Conservation (phyloP, 495 filamentous ascomycete genomes). For the Hypoxylon crocopeplum region DNA sequence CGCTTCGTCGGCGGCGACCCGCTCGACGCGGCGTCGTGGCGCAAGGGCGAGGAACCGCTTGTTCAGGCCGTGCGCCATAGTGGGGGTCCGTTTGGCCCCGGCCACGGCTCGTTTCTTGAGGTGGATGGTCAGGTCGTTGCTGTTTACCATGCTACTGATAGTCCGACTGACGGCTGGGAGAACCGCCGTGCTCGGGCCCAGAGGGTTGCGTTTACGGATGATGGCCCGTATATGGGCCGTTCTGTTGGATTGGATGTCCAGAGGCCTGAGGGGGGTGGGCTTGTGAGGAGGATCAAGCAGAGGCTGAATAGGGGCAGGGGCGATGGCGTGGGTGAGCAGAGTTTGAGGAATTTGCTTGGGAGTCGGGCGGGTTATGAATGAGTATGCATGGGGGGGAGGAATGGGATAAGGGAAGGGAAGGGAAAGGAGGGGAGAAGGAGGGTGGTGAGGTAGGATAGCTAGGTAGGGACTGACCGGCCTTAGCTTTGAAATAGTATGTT, state of each 20-base stretch:
- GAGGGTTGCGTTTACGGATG: too few relatives aligned
- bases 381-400: background rate
- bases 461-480: too few relatives aligned
- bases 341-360: constrained; percentile 29
- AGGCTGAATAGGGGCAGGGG: constrained; percentile 7
- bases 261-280: constrained; percentile 7
- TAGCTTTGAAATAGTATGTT: too few relatives aligned
- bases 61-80: constrained; percentile 29
- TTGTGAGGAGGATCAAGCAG: constrained; percentile 21
- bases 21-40: constrained; percentile 35
- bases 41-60: constrained; percentile 38
- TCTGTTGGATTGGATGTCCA: constrained; percentile 17
- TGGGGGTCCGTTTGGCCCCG: constrained; percentile 36
- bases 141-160: constrained; percentile 41
- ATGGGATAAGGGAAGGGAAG: background rate
- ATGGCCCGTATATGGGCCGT: constrained; percentile 13
- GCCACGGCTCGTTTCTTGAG: constrained; percentile 38
- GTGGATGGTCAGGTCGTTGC: constrained; percentile 34
- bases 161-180: too few relatives aligned
- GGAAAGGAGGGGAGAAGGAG: background rate
- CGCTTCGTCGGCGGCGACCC: constrained; percentile 39
- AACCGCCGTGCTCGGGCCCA: too few relatives aligned
- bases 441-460: too few relatives aligned
- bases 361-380: constrained; percentile 1
- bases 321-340: constrained; percentile 16